Evolutionary conservation across 2,329 filamentous ascomycete genomes (phyloP).

Genomic region (Phyllosticta citrichinensis): DNA sequence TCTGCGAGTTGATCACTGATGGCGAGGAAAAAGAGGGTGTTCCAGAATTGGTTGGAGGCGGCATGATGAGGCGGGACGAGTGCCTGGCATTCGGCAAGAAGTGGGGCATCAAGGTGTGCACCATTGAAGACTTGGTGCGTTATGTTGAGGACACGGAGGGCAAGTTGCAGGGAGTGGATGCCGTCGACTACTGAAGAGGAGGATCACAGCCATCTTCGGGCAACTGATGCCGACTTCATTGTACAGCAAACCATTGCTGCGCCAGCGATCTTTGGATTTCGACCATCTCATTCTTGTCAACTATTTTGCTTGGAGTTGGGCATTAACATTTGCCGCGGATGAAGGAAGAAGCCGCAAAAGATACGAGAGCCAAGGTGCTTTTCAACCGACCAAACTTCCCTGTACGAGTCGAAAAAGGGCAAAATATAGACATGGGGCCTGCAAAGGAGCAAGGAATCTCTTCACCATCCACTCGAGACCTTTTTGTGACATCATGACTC

Average conservation of each 20-base stretch:
- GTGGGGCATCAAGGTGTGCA: slow-evolving; percentile 89
- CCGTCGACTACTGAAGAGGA: slow-evolving; percentile 14
- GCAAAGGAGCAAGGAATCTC: background rate
- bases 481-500: background rate
- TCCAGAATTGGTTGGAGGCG: slow-evolving; percentile 55
- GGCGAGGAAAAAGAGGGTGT: slow-evolving; percentile 61
- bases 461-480: background rate
- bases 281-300: background rate
- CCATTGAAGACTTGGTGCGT: slow-evolving; percentile 78
- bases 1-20: slow-evolving; percentile 86
- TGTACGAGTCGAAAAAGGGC: background rate
- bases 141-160: slow-evolving; percentile 71
- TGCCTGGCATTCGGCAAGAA: slow-evolving; percentile 79
- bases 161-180: slow-evolving; percentile 18
- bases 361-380: background rate
- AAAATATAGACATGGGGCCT: background rate
- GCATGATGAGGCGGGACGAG: slow-evolving; percentile 85
- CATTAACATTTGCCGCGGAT: background rate
- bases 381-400: background rate
- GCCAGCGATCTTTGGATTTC: background rate
- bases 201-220: background rate
- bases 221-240: background rate
- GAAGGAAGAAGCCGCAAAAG: background rate
- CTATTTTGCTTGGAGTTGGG: background rate
- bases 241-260: background rate